A percentile compares a stretch with the other conserved stretches of the same genome.
Conservation (phyloP, 805 yeast genomes). For the Kodamaea sagamina region DNA sequence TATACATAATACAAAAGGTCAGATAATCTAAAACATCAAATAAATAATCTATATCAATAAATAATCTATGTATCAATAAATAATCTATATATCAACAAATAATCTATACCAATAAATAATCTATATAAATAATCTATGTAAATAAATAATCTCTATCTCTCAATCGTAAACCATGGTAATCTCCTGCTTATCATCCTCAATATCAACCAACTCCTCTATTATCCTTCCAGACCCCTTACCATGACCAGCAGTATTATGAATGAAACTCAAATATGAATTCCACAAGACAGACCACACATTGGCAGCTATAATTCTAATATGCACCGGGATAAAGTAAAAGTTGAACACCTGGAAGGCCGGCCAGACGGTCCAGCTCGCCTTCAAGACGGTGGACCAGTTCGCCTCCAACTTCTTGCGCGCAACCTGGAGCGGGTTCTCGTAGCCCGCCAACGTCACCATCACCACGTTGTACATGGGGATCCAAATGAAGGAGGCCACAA, state of each 20-base stretch:
- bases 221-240: constrained; percentile 39
- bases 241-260: constrained; percentile 50
- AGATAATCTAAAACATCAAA: too few relatives aligned
- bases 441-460: constrained; percentile 38
- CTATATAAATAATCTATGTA: not conserved
- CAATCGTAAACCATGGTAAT: constrained; percentile 35
- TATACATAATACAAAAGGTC: too few relatives aligned
- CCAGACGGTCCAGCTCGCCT: constrained; percentile 46
- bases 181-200: constrained; percentile 39
- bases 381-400: constrained; percentile 45
- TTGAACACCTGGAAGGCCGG: constrained; percentile 41
- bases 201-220: constrained; percentile 41
- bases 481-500: constrained; percentile 42
- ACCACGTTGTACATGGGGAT: constrained; percentile 45
- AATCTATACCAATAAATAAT: not conserved
- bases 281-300: constrained; percentile 45
- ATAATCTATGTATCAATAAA: too few relatives aligned
- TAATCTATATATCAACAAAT: not conserved
- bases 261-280: constrained; percentile 44
- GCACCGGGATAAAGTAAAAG: constrained; percentile 41
- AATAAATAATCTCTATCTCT: not conserved
- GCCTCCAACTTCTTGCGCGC: constrained; percentile 34
- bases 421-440: constrained; percentile 35
- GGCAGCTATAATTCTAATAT: constrained; percentile 37
- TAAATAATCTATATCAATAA: too few relatives aligned